A percentile compares a stretch with the other conserved stretches of the same genome.
These are phyloP conservation scores for Aspergillus bombycis DNA, from an alignment of 2,329 filamentous ascomycete genomes.

Conservation along the genomic window DNA sequence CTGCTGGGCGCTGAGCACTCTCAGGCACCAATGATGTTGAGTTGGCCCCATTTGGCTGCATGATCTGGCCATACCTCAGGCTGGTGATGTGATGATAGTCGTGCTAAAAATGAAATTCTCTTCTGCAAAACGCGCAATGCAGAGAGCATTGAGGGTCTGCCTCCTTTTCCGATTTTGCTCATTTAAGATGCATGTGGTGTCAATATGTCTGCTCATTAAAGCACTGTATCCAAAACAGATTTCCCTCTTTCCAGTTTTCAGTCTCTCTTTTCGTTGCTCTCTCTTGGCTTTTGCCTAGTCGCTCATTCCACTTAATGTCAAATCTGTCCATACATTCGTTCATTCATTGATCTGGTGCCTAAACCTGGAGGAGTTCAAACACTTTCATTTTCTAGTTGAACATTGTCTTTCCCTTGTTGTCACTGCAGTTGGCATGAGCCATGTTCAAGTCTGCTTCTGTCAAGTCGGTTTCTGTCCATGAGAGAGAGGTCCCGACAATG, in stretches of 20 bases:
- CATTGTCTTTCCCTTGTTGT: slow-evolving; percentile 1
- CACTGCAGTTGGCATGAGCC: not conserved
- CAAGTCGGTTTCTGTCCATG: slow-evolving; percentile 4
- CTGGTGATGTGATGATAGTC: slow-evolving; percentile 20
- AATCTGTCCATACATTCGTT: not conserved
- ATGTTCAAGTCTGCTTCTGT: slow-evolving; percentile 11
- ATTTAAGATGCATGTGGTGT: slow-evolving; percentile 9
- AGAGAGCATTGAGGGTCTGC: not conserved
- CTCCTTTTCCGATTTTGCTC: not conserved
- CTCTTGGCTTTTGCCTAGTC: not conserved
- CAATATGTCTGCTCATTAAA: slow-evolving; percentile 1
- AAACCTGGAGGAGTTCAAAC: not conserved
- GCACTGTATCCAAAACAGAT: not conserved
- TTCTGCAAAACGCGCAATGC: slow-evolving; percentile 19
- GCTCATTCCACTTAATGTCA: slow-evolving; percentile 2
- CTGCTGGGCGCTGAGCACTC: slow-evolving; percentile 3
- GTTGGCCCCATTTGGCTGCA: not conserved
- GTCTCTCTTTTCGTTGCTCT: not conserved
- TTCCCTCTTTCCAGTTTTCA: not conserved
- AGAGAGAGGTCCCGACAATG: slow-evolving; percentile 8
- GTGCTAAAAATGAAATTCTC: slow-evolving; percentile 11
- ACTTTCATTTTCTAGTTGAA: not conserved
- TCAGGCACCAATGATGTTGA: slow-evolving; percentile 4
- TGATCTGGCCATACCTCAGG: slow-evolving; percentile 11
- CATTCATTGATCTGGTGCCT: not conserved